Percentiles rank a stretch among this genome's conserved stretches.
phyloP scores from a whole-genome alignment of 2,329 filamentous ascomycete genomes.

The Aphanocladium album region DNA sequence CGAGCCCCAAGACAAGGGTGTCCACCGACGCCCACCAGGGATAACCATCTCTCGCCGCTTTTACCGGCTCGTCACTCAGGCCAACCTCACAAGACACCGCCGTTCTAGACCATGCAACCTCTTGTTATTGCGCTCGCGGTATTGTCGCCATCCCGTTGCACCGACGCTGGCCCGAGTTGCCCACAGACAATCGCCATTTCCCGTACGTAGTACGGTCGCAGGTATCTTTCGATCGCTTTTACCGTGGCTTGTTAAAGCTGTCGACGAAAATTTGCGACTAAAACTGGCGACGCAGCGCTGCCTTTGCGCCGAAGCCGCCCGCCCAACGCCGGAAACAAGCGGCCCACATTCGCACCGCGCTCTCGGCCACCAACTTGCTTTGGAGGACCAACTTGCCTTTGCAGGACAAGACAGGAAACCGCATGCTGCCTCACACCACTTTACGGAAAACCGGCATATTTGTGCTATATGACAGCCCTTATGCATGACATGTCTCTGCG shows the following conservation, averaged over 20 bases:
- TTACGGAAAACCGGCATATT: background rate
- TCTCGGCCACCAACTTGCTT: background rate
- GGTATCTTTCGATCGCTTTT: background rate
- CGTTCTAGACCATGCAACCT: background rate
- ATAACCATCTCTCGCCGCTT: background rate
- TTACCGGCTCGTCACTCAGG: background rate
- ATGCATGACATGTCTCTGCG: background rate
- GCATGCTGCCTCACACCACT: background rate
- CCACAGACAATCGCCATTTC: too few relatives aligned
- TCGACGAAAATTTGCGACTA: too few relatives aligned
- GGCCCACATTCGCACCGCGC: background rate
- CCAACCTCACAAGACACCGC: background rate
- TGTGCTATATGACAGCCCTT: background rate
- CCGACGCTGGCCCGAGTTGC: background rate
- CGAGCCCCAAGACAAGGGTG: background rate
- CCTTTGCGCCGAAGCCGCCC: background rate
- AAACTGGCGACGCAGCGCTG: background rate
- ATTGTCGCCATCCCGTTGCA: background rate
- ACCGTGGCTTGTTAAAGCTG: too few relatives aligned
- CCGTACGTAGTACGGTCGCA: too few relatives aligned
- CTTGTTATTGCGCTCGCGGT: background rate
- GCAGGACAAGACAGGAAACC: too few relatives aligned
- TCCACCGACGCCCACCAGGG: background rate
- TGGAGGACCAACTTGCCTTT: background rate
- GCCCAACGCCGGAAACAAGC: background rate